Conservation (phyloP, 331 rosid genomes). For the Quercus lobata region DNA sequence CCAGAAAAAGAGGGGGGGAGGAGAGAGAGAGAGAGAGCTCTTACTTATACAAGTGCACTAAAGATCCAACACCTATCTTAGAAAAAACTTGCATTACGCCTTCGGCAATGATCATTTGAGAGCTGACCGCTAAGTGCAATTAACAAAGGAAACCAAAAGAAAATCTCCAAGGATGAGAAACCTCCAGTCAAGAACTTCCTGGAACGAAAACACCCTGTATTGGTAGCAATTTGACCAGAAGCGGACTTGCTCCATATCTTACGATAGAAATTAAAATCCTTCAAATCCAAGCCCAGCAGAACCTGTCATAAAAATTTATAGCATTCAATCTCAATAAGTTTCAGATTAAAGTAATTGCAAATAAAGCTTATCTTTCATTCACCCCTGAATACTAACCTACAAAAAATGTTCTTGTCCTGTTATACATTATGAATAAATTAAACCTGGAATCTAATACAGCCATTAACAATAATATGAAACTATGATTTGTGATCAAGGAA, state of each 20-base stretch:
- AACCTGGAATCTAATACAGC: no score
- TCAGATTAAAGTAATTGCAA: no score
- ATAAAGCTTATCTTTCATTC: no score
- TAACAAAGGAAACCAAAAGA: slow-evolving; percentile 92
- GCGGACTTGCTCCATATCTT: slow-evolving; percentile 77
- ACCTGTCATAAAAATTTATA: slow-evolving; percentile 31
- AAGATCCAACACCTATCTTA: slow-evolving; percentile 88
- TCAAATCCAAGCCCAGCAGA: slow-evolving; percentile 48
- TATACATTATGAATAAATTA: no score
- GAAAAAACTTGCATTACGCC: slow-evolving; percentile 72
- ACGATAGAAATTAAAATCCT: slow-evolving; percentile 31
- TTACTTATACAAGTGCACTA: slow-evolving; percentile 72
- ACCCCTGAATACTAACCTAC: no score
- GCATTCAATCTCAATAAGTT: not conserved
- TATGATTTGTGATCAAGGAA: no score
- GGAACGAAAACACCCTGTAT: slow-evolving; percentile 76
- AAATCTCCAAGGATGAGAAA: slow-evolving; percentile 78
- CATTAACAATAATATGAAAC: no score
- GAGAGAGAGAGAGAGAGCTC: slow-evolving; percentile 4
- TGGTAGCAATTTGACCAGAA: slow-evolving; percentile 78
- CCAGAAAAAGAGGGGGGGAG: not conserved
- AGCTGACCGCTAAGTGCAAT: slow-evolving; percentile 87
- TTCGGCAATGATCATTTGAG: slow-evolving; percentile 69
- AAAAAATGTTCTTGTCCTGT: no score
- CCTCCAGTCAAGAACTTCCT: slow-evolving; percentile 99